phyloP scores from a whole-genome alignment of 176 grass and related monocot genomes.

The Carex pumila region DNA sequence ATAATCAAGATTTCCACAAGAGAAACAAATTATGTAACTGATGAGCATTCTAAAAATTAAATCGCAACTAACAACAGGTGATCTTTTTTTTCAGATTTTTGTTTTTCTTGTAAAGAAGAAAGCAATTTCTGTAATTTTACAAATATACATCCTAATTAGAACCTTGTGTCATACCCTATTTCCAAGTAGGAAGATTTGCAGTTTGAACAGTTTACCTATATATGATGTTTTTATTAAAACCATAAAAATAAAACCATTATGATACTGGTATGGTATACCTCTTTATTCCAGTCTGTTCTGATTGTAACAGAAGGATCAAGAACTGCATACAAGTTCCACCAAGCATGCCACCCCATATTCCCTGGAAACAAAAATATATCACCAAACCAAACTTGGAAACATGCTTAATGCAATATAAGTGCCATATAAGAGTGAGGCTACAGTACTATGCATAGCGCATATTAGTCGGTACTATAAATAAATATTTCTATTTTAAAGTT shows the following conservation, averaged over 20 bases:
- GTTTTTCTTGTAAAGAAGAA: neutral
- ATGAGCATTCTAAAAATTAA: neutral
- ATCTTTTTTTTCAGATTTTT: neutral
- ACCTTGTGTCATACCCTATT: neutral
- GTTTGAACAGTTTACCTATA: neutral
- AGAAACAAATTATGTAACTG: neutral
- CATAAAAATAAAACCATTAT: neutral
- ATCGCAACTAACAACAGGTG: neutral
- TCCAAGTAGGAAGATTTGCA: neutral
- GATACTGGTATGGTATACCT: constrained; percentile 41
- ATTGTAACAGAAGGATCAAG: constrained; percentile 62
- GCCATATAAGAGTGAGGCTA: too few species aligned
- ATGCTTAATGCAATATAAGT: neutral
- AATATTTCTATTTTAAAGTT: too few species aligned
- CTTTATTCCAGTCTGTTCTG: constrained; percentile 63
- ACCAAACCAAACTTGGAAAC: neutral
- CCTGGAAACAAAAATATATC: constrained; percentile 24
- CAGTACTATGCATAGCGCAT: too few species aligned
- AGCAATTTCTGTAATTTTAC: neutral
- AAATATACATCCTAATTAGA: neutral
- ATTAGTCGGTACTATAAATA: too few species aligned
- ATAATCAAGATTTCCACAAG: neutral
- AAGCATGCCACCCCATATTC: constrained; percentile 79
- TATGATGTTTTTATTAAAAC: neutral
- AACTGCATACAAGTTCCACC: constrained; percentile 73